Percentiles rank a stretch among this genome's conserved stretches.
Conservation (phyloP, 306 rosid genomes). For the Gillenia trifoliata region DNA sequence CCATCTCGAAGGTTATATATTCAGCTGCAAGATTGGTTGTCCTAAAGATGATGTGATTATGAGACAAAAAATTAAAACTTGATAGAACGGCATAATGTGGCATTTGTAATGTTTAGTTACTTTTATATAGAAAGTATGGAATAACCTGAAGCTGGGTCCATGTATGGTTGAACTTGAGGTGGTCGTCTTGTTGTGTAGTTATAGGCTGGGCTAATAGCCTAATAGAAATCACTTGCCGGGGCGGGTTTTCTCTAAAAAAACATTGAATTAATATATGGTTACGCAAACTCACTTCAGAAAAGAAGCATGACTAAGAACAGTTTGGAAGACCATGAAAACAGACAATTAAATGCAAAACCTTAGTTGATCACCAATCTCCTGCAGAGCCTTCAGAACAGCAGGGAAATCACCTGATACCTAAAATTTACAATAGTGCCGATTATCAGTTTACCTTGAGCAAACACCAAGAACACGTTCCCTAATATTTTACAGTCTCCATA, state of each 20-base stretch:
- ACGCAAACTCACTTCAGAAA: not conserved
- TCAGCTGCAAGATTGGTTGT: constrained; percentile 99
- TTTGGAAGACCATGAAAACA: not conserved
- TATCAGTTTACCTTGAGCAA: constrained; percentile 2
- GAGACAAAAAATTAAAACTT: constrained; percentile 67
- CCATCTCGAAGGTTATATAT: constrained; percentile 91
- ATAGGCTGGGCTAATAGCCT: constrained; percentile 87
- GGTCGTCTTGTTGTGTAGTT: constrained; percentile 64
- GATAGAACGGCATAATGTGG: constrained; percentile 46
- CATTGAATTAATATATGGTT: not conserved
- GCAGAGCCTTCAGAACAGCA: constrained; percentile 78
- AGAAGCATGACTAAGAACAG: constrained; percentile 13
- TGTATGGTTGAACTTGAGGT: constrained; percentile 44
- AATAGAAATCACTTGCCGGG: constrained; percentile 83
- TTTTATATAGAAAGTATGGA: constrained; percentile 41
- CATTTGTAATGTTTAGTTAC: constrained; percentile 29
- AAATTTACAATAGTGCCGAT: constrained; percentile 22
- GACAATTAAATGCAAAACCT: constrained; percentile 48
- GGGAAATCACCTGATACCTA: constrained; percentile 83
- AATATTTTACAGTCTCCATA: not conserved
- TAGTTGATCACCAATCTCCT: constrained; percentile 82
- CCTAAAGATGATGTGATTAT: constrained; percentile 99
- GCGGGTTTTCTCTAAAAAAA: constrained; percentile 76
- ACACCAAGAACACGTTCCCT: not conserved
- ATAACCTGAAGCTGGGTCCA: constrained; percentile 93